Evolutionary conservation across 805 yeast species (phyloP), one percentile per base, ranked within the genome.

Genomic region (Pichia membranifaciens): DNA sequence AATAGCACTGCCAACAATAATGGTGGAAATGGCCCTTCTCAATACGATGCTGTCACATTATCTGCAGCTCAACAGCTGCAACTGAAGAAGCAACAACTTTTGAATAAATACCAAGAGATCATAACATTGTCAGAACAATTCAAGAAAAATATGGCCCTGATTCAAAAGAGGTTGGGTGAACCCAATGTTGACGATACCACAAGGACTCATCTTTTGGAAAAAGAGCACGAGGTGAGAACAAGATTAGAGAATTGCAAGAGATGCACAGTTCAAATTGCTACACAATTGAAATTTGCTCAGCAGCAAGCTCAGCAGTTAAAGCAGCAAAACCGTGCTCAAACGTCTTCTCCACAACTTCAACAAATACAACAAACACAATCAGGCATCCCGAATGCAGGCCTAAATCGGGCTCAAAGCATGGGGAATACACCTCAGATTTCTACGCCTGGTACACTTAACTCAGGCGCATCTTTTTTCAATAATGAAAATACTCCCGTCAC

Each of bases 211-310:
- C 64, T 74, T n/a, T 68, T 69, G 13, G 71, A 70, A 44, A 80
- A 79, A 56, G 76, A 79, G 51, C 64, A 66, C 17, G 74, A 75
- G 34, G 58, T 76, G 53, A 73, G 67, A 48, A 65, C 63, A 32
- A 73, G 76, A 47, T 71, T 72, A 52, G 71, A 72, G 20, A 74
- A 74, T 41, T 78, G 74, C 54, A 76, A 74, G 49, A 71, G 54
- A 36, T 55, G 53, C 40, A 62, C 64, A 1, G 65, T 59, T 33
- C 64, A 72, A 47, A 71, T 74, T 42, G 82, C 81, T 1, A 59
- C 69, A 29, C 73, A 71, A 53, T 65, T 78, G 15, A 62, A 58
- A 35, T 22, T 55, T 6, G 52, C 56, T 4, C 64, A 60, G 37
- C 56, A 51, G 46, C 57, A 52, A 15, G 57, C 56, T 18, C 55